Base-by-base conservation (phyloP, 345 rosid species). In the Euphorbia pulcherrima region DNA sequence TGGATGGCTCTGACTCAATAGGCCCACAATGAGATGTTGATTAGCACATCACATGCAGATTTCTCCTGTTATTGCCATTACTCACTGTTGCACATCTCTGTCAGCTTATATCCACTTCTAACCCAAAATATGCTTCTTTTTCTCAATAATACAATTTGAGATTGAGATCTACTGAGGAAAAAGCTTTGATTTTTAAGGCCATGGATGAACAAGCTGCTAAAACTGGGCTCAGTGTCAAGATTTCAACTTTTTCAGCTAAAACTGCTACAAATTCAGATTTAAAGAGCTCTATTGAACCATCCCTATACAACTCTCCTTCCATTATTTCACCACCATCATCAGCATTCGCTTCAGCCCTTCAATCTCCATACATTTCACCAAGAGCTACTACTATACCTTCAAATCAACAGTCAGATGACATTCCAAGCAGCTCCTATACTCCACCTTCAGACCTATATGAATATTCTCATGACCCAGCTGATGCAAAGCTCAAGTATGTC, bases 321-420 rank as follows among this genome's bases (percentile, higher is more conserved):
- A 44, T 87, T 48, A 80, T 85, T 73, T 92, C 96, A 53, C 98
- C 95, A 39, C 89, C 98, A 28, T 92, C 98, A 47, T 92, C 97
- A 12, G 97, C 96, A 68, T 90, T 92, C 72, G 96, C 90, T 72
- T 92, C 98, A 9, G 96, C 98, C 73, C 71, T 92, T 33, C 96
- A 90, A 74, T 92, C 98, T 24, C 98, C 98, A 2, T 92, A 90
- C 76, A 88, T 92, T 67, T 90, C 98, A 53, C 98, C 98, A 18
- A 82, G 95, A 73, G 94, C 90, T 59, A 59, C 24, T 76, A 69
- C 68, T 39, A 68, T 12, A 44, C 50, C 77, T 65, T 75, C 86
- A 28, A 76, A 77, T 63, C 78, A 86, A 46, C 87, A 80, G 37
- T 85, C 92, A 46, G 96, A 90, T 68, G 92, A 90, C 75, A 82